Evolutionary conservation across 73 alveolate species (phyloP), one percentile per base, ranked within the genome.

Genomic region (Paraurostyla sp.): DNA sequence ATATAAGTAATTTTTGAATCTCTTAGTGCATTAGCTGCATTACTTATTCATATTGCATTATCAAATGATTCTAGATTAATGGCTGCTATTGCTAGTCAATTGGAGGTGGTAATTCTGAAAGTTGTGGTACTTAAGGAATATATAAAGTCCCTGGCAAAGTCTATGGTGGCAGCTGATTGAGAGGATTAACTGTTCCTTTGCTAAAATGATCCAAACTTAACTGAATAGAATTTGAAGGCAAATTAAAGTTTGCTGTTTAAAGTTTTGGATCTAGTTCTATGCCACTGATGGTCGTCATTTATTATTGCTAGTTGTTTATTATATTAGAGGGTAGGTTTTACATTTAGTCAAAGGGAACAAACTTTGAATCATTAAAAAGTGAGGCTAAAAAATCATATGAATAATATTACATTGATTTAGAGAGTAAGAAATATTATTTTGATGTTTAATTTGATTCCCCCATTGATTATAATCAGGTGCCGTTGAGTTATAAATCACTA

Each of bases 21-120:
- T 65, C 82, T 15, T 38, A 40, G 25, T 65, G 82, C 82, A 65
- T 65, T 13, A 65, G 58, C 25, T 65, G 46, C 82, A 65, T 65
- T 1, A 65, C 82, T 40, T 65, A 40, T 40, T 65, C 82, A 38
- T 65, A 65, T 22, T 65, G 25, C 13, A 50, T 27, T 9, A 60
- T 9, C 13, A 60, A 50, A 29, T 60, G 50, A 7, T 4, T 4
- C 6, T 60, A 6, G 25, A 60, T 13, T 32, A 29, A 60, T n/a
- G n/a, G n/a, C n/a, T n/a, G n/a, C n/a, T n/a, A n/a, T n/a, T n/a
- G n/a, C n/a, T n/a, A n/a, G n/a, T n/a, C n/a, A 9, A 30, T 6
- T 16, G 78, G 71, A 54, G 45, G 45, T 30, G 25, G 7, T 9
- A 60, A 29, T 9, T 29, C 23, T 27, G 45, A 9, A 29, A 29